Base-by-base conservation (phyloP, 2,329 filamentous ascomycete species). In the Colletotrichum plurivorum region DNA sequence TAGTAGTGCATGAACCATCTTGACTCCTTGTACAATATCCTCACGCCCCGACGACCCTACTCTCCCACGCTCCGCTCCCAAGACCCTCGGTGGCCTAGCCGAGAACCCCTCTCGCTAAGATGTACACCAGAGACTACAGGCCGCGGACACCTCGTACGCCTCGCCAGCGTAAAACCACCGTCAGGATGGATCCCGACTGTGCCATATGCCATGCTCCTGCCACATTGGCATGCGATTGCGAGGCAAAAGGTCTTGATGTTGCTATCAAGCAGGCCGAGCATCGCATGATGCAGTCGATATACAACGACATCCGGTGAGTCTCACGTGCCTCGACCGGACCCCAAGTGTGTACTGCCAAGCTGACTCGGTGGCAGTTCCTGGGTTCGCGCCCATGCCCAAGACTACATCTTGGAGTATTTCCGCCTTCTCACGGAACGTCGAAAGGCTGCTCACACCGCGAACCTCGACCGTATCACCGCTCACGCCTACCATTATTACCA, bases 131-230 rank as follows among this genome's bases (percentile, higher is more conserved):
- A 83, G 82, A 84, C 64, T 76, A 79, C 71, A 71, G 63, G 39
- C 63, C 72, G 43, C 65, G 69, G 51, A 70, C 59, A 31, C 67
- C 72, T 60, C 71, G 66, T 46, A 67, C 70, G 16, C 60, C 66
- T 48, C 66, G 61, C 27, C 31, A 22, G 43, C 81, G 82, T 75
- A 87, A 86, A 79, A 77, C 82, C 70, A 74, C 86, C 77, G 84
- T 87, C 78, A 90, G 85, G 79, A 91, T 92, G 88, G 90, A 92
- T 75, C 90, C 90, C 51, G 88, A 92, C 80, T 92, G 90, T 79
- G 90, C 90, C 61, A 89, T 92, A 76, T 92, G 90, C 78, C 84
- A 84, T 75, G 84, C 85, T 71, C 88, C 90, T 70, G 89, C 89
- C 53, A 83, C 82, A 49, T 76, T 85, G 73, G 84, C 82, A 70